Evolutionary conservation across 441 rosid species (phyloP).

Genomic region (Arabidopsis hybrid): DNA sequence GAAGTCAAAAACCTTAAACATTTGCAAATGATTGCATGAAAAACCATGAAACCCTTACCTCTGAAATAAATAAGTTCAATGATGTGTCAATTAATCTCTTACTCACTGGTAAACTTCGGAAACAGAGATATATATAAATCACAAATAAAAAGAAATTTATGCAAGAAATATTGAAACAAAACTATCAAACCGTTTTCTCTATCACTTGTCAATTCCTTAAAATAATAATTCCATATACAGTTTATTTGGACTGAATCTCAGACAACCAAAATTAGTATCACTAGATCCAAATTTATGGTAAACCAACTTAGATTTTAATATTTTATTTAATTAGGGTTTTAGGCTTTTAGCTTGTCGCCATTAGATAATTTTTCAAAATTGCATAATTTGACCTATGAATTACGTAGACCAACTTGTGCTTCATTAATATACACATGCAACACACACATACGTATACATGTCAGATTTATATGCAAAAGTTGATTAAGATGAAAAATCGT

Average conservation of each 20-base stretch:
- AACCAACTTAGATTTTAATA: neutral
- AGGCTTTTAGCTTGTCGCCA: no score
- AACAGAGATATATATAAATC: no score
- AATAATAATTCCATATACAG: neutral
- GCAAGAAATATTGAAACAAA: neutral
- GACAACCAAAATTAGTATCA: neutral
- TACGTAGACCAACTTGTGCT: slow-evolving; percentile 11
- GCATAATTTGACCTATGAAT: neutral
- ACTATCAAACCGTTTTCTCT: neutral
- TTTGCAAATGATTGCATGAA: no score
- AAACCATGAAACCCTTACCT: no score
- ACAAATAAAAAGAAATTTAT: no score
- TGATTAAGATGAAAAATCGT: neutral
- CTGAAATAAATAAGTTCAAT: no score
- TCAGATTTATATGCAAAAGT: neutral
- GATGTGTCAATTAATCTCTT: no score
- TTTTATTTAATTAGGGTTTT: neutral
- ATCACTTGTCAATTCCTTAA: neutral
- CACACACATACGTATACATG: slow-evolving; percentile 3
- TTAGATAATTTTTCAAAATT: neutral
- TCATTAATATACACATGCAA: slow-evolving; percentile 1
- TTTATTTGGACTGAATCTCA: neutral
- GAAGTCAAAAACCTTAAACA: no score
- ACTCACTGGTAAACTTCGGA: neutral
- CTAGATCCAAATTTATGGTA: neutral